phyloP scores from a whole-genome alignment of 345 rosid species.

The Euphorbia lathyris region DNA sequence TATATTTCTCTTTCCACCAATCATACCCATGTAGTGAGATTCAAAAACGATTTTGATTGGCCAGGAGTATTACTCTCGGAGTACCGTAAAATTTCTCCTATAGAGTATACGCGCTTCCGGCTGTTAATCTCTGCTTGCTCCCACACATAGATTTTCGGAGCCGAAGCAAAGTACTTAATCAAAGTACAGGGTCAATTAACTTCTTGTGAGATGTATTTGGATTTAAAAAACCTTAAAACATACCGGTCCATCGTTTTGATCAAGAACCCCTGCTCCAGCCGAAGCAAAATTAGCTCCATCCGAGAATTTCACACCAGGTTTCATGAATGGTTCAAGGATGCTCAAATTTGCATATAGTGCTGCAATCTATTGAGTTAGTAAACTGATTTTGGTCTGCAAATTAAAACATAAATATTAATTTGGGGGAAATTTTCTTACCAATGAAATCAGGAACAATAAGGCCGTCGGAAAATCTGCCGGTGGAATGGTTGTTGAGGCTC shows the following conservation, averaged over 20 bases:
- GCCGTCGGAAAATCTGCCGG: neutral
- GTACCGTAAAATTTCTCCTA: no score
- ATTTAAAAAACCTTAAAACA: no score
- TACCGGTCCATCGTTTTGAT: neutral
- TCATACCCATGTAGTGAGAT: no score
- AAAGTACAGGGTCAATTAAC: no score
- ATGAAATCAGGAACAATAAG: neutral
- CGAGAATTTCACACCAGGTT: constrained; percentile 15
- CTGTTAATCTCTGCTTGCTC: no score
- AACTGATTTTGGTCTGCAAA: neutral
- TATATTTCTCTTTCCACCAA: no score
- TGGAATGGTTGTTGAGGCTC: constrained; percentile 1
- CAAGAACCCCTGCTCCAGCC: constrained; percentile 18
- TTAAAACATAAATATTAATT: no score
- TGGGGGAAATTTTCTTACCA: neutral
- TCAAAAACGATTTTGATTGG: no score
- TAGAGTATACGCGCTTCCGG: no score
- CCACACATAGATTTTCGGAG: no score
- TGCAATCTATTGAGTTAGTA: neutral
- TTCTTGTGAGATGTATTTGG: neutral
- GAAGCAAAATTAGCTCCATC: constrained; percentile 24
- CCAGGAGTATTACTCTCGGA: no score
- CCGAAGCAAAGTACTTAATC: no score
- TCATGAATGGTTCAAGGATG: constrained; percentile 5
- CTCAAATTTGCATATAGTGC: constrained; percentile 12